These are phyloP conservation scores for Vicia faba DNA, from an alignment of 306 rosid genomes.

Conservation along the genomic window DNA sequence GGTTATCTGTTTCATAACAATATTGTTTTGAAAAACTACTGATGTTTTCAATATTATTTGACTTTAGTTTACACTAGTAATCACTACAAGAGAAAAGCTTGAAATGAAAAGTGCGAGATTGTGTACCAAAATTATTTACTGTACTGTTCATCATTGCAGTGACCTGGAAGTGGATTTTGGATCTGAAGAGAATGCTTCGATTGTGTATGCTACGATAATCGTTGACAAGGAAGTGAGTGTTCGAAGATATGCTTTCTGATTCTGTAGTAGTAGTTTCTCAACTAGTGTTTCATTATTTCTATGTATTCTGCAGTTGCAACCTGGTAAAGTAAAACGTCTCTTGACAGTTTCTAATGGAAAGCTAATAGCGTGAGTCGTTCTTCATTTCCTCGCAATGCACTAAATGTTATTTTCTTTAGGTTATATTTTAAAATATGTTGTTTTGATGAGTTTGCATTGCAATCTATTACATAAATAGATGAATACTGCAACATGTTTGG, in stretches of 20 bases:
- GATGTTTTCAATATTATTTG: background rate
- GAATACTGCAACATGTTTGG: constrained; percentile 23
- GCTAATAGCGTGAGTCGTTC: constrained; percentile 58
- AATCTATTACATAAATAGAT: background rate
- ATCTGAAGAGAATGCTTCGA: constrained; percentile 70
- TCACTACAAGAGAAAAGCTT: background rate
- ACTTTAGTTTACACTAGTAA: background rate
- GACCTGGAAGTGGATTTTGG: constrained; percentile 78
- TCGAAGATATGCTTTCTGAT: constrained; percentile 29
- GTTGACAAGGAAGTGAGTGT: constrained; percentile 74
- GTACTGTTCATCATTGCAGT: constrained; percentile 45
- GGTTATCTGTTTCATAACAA: background rate
- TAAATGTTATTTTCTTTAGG: background rate
- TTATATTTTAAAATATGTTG: background rate
- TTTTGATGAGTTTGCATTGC: constrained; percentile 10
- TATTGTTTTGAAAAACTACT: background rate
- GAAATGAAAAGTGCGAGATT: background rate
- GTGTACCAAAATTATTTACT: constrained; percentile 14
- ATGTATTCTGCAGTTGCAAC: constrained; percentile 63
- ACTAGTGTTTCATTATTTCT: constrained; percentile 8
- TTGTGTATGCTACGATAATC: constrained; percentile 63
- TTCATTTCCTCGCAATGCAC: constrained; percentile 18
- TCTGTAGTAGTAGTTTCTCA: constrained; percentile 16
- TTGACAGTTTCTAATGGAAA: constrained; percentile 69
- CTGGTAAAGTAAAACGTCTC: constrained; percentile 81